Base-by-base conservation (phyloP, 805 yeast species). In the Zygosaccharomyces gambellarensis region DNA sequence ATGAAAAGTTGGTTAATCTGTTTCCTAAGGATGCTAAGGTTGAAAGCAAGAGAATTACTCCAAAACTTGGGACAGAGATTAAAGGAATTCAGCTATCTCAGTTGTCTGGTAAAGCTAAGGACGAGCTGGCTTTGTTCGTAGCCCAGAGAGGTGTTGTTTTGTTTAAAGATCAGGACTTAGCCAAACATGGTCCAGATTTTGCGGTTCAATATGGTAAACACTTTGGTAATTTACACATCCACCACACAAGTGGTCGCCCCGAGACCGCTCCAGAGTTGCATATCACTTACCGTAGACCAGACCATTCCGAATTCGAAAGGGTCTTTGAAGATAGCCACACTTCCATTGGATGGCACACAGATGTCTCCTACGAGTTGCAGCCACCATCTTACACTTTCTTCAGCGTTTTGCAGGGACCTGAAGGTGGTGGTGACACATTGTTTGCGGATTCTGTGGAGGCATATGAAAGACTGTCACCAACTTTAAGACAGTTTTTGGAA, bases 211-310 rank as follows among this genome's bases (percentile, higher is more conserved):
- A 73, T 65, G 87, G 83, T 46, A 66, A 67, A 39, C 77, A 83
- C 62, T 85, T 80, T 61, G 90, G 90, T 39, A 80, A 81, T 28
- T 72, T 80, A 53, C 89, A 85, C 65, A 74, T 82, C 51, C 90
- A 85, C 61, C 87, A 87, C 36, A 80, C 86, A 11, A 79, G 85
- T 11, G 88, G 89, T 23, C 81, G 85, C 10, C 88, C 85, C 29
- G 71, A 67, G 51, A 73, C 70, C 10, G 70, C 67, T 53, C 84
- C 85, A 6, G 82, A 82, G 50, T 74, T 83, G 54, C 87, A 81
- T 56, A 69, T 82, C 41, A 80, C 82, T 25, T 82, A 78, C 64
- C 73, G 85, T 39, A 68, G 73, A 43, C 65, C 70, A 46, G 68
- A 68, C 45, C 61, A 70, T 46, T 52, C 56, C 22, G 68, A 64